Evolutionary conservation across 495 filamentous ascomycete genomes (phyloP).

Genomic region (Polyplosphaeria fusca): DNA sequence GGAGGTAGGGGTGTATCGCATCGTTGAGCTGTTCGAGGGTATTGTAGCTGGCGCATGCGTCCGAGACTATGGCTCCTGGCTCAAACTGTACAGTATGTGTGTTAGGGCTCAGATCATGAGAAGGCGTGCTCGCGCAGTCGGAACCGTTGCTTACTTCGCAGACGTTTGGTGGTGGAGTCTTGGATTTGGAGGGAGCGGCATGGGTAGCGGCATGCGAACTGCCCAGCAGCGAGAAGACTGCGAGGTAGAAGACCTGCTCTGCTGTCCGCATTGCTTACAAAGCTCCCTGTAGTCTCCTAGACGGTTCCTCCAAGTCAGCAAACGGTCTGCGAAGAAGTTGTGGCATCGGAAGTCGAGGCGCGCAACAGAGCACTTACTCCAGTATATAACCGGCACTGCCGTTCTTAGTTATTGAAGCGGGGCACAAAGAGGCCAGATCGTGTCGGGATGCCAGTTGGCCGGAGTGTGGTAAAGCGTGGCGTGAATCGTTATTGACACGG

Average conservation of each 20-base stretch:
- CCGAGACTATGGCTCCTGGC: slow-evolving; percentile 64
- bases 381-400: no score
- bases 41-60: slow-evolving; percentile 89
- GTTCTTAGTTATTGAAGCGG: not conserved
- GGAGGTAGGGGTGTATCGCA: slow-evolving; percentile 72
- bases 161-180: slow-evolving; percentile 49
- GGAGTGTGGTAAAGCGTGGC: not conserved
- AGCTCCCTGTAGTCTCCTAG: slow-evolving; percentile 4
- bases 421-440: slow-evolving; percentile 28
- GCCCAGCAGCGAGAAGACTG: slow-evolving; percentile 68
- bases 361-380: not conserved
- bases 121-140: slow-evolving; percentile 5
- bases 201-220: slow-evolving; percentile 41
- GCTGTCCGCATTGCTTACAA: slow-evolving; percentile 59
- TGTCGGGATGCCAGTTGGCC: slow-evolving; percentile 16
- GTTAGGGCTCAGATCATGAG: slow-evolving; percentile 21
- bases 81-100: slow-evolving; percentile 52
- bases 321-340: slow-evolving; percentile 14
- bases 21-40: slow-evolving; percentile 81
- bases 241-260: slow-evolving; percentile 68
- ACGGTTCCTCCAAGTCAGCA: slow-evolving; percentile 21
- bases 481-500: not conserved
- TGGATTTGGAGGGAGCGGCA: slow-evolving; percentile 38
- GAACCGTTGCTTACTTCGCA: slow-evolving; percentile 60
- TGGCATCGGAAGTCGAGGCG: not conserved